Percentiles rank a stretch among this genome's conserved stretches.
These are phyloP conservation scores for Amanita polypyramis DNA, from an alignment of 768 basidiomycete genomes.

Conservation along the genomic window DNA sequence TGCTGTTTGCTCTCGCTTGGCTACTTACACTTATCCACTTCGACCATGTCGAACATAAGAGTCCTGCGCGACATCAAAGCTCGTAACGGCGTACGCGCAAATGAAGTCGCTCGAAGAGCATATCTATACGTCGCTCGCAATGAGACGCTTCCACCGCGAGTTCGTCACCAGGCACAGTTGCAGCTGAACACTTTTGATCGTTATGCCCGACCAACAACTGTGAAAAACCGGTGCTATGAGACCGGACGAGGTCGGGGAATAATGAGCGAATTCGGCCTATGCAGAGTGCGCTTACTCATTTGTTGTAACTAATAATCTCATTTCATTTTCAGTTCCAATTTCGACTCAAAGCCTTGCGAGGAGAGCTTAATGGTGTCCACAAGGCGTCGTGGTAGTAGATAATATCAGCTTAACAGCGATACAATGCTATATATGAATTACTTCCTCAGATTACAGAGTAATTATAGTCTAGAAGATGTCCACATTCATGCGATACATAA, in stretches of 20 bases:
- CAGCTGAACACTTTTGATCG: slow-evolving; percentile 82
- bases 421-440: neutral
- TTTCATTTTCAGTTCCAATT: slow-evolving; percentile 74
- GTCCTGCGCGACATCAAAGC: slow-evolving; percentile 75
- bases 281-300: slow-evolving; percentile 42
- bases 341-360: slow-evolving; percentile 69
- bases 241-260: slow-evolving; percentile 83
- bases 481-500: neutral
- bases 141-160: slow-evolving; percentile 73
- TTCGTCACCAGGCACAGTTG: slow-evolving; percentile 90
- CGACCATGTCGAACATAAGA: slow-evolving; percentile 27
- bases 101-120: slow-evolving; percentile 79
- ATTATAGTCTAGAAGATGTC: neutral
- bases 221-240: slow-evolving; percentile 83
- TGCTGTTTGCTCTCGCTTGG: slow-evolving; percentile 22
- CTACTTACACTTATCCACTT: slow-evolving; percentile 6
- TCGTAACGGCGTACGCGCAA: slow-evolving; percentile 55
- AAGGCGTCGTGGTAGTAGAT: slow-evolving; percentile 80
- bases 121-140: slow-evolving; percentile 93
- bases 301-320: neutral
- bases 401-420: neutral
- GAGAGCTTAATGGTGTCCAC: slow-evolving; percentile 78
- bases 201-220: slow-evolving; percentile 75
- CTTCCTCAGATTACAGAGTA: neutral
- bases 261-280: slow-evolving; percentile 82